A percentile compares a stretch with the other conserved stretches of the same genome.
Conservation (phyloP, 345 rosid species). For the Ceriops tagal region DNA sequence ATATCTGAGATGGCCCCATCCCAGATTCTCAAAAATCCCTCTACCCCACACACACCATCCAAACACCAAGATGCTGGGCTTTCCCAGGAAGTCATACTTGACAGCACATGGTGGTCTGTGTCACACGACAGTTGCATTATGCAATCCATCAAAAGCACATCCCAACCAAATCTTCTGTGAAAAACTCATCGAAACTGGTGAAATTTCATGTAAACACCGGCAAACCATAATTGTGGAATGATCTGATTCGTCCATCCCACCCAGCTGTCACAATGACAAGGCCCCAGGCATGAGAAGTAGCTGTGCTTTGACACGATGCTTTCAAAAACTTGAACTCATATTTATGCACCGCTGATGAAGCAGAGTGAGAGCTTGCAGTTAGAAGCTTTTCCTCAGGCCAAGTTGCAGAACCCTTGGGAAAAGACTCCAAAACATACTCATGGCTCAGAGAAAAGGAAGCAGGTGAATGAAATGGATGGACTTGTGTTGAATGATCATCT, state of each 20-base stretch:
- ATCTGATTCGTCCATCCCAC: conserved; percentile 85
- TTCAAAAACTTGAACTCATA: conserved; percentile 61
- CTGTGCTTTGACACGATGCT: conserved; percentile 63
- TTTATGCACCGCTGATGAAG: conserved; percentile 48
- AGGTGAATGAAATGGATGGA: conserved; percentile 44
- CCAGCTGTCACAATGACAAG: conserved; percentile 92
- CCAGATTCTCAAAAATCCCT: conserved; percentile 15
- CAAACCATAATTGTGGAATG: conserved; percentile 86
- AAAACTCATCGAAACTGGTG: conserved; percentile 6
- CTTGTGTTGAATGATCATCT: conserved; percentile 21
- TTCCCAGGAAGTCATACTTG: conserved; percentile 12
- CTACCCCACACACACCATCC: conserved; percentile 9
- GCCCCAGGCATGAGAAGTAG: conserved; percentile 77
- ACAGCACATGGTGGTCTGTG: conserved; percentile 2
- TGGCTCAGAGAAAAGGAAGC: conserved; percentile 52
- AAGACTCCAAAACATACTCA: conserved; percentile 59
- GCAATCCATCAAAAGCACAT: conserved; percentile 6
- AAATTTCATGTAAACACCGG: conserved; percentile 55
- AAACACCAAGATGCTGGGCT: conserved; percentile 7
- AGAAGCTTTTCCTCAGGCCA: conserved; percentile 98
- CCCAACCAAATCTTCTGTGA: conserved; percentile 13
- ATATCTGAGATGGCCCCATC: conserved; percentile 24
- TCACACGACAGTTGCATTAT: conserved; percentile 7
- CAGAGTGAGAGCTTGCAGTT: conserved; percentile 32
- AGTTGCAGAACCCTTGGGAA: conserved; percentile 81